Conservation (phyloP, 1,284 basidiomycete species). For the Puccinia horiana region DNA sequence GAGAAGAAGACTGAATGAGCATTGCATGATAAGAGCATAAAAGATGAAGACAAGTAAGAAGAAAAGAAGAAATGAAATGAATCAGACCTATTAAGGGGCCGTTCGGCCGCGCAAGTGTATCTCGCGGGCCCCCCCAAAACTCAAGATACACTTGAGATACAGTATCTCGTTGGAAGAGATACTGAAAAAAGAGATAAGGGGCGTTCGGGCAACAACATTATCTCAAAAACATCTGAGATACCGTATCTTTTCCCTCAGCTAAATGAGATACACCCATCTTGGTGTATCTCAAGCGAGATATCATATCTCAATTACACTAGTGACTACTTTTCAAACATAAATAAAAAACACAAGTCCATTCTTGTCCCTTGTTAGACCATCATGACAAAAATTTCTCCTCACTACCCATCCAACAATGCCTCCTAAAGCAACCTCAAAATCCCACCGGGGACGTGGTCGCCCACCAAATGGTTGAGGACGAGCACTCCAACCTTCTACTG, state of each 20-base stretch:
- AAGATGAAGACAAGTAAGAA: too few species aligned
- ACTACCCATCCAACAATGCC: background rate
- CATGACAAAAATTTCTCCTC: background rate
- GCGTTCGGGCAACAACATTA: background rate
- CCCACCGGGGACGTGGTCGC: background rate
- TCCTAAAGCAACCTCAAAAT: background rate
- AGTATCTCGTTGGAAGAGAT: background rate
- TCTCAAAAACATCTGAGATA: background rate
- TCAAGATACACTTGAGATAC: background rate
- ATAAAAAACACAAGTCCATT: background rate
- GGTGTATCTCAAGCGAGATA: background rate
- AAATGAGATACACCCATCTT: background rate
- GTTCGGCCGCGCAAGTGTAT: background rate
- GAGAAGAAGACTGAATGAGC: too few species aligned
- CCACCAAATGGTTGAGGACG: background rate
- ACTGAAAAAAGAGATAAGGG: background rate
- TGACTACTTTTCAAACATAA: background rate
- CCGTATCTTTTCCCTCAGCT: background rate
- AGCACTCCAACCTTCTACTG: background rate
- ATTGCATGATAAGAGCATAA: too few species aligned
- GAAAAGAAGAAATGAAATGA: too few species aligned
- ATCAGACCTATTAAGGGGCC: background rate
- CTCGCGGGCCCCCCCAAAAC: conserved; percentile 5
- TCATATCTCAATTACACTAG: background rate
- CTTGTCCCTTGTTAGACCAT: background rate